phyloP scores from a whole-genome alignment of 306 rosid species.

The Quercus glauca region DNA sequence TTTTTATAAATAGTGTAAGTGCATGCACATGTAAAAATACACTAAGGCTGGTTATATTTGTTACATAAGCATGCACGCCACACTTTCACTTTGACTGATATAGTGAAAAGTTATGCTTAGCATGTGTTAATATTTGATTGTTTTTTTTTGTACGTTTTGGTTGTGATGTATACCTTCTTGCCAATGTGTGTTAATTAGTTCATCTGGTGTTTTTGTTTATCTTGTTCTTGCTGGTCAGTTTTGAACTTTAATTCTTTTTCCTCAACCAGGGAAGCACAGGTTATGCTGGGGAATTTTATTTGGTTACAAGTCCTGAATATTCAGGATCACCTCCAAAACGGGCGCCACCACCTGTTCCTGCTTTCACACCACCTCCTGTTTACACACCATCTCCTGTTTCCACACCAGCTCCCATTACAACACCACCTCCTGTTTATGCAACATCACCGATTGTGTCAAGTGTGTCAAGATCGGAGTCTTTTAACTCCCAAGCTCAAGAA shows the following conservation, averaged over 20 bases:
- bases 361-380: slow-evolving; percentile 32
- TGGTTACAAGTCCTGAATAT: slow-evolving; percentile 70
- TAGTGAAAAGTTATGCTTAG: background rate
- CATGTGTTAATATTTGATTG: slow-evolving; percentile 1
- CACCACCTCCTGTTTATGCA: slow-evolving; percentile 46
- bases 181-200: background rate
- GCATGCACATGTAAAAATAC: slow-evolving; percentile 6
- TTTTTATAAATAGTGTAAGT: background rate
- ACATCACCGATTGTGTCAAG: slow-evolving; percentile 49
- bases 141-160: background rate
- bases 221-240: slow-evolving; percentile 22
- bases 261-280: slow-evolving; percentile 75
- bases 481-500: slow-evolving; percentile 76
- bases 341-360: slow-evolving; percentile 76
- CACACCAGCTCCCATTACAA: slow-evolving; percentile 40
- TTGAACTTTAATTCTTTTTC: slow-evolving; percentile 33
- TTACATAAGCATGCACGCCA: background rate
- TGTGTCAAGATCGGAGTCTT: slow-evolving; percentile 76
- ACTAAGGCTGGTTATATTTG: slow-evolving; percentile 8
- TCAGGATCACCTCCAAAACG: slow-evolving; percentile 95
- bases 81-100: slow-evolving; percentile 12
- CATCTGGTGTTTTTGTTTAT: slow-evolving; percentile 14
- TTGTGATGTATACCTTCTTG: slow-evolving; percentile 16
- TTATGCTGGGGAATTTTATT: slow-evolving; percentile 79
- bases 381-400: slow-evolving; percentile 33